These are phyloP conservation scores for Grosmannia clavigera DNA, from an alignment of 2,329 filamentous ascomycete genomes.

Conservation along the genomic window DNA sequence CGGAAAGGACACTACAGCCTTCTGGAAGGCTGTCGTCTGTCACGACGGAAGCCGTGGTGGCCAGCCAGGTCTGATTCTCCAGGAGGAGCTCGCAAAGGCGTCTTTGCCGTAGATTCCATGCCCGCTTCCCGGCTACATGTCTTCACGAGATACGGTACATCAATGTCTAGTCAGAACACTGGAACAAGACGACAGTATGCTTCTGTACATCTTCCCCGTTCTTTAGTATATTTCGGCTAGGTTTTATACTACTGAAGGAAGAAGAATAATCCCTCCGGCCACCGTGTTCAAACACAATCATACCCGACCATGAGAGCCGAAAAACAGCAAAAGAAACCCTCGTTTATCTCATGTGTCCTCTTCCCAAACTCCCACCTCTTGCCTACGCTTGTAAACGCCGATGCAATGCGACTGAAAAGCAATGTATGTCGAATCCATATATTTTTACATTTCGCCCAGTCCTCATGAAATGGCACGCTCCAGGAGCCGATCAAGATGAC, in stretches of 20 bases:
- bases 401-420: conserved; percentile 47
- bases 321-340: background rate
- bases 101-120: background rate
- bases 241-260: background rate
- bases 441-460: conserved; percentile 2
- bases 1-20: conserved; percentile 12
- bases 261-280: background rate
- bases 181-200: background rate
- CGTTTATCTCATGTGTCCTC: background rate
- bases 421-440: conserved; percentile 17
- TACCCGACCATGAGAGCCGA: background rate
- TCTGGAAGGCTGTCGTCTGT: conserved; percentile 29
- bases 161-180: background rate
- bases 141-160: background rate
- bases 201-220: background rate
- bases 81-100: conserved; percentile 26
- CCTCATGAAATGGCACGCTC: background rate
- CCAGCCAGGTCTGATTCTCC: conserved; percentile 30
- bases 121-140: too few species aligned
- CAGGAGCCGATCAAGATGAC: background rate
- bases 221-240: background rate
- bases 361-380: background rate
- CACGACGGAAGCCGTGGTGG: conserved; percentile 43
- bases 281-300: background rate
- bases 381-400: conserved; percentile 29